Evolutionary conservation across 306 rosid species (phyloP).

Genomic region (Vachellia pachyceras): DNA sequence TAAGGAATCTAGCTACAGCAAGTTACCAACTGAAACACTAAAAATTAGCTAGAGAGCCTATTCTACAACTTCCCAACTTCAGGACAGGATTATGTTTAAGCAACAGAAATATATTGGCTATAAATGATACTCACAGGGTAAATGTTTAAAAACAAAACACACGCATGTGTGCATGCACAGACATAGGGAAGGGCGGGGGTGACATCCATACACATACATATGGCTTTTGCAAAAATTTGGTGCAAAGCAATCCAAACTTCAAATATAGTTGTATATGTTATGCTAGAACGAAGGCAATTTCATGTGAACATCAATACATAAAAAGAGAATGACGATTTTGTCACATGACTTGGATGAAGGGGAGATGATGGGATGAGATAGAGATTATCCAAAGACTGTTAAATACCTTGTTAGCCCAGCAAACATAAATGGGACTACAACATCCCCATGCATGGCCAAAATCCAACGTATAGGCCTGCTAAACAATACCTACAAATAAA

Average conservation of each 20-base stretch:
- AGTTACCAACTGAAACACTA: not conserved
- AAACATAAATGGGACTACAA: slow-evolving; percentile 78
- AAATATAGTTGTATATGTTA: not conserved
- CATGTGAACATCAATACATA: not conserved
- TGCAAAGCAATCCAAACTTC: slow-evolving; percentile 10
- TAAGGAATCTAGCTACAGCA: slow-evolving; percentile 1
- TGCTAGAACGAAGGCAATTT: slow-evolving; percentile 7
- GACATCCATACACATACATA: not conserved
- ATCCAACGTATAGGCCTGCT: slow-evolving; percentile 97
- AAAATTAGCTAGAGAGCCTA: not conserved
- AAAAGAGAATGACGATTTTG: not conserved
- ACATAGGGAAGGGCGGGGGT: not conserved
- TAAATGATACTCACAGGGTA: not conserved
- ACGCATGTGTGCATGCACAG: not conserved
- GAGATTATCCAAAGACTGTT: slow-evolving; percentile 10
- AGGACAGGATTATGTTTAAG: not conserved
- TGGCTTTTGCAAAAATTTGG: not conserved
- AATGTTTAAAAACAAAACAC: not conserved
- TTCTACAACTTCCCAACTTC: not conserved
- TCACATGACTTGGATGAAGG: slow-evolving; percentile 3
- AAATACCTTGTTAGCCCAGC: slow-evolving; percentile 83
- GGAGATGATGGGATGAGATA: slow-evolving; percentile 2
- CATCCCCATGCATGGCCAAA: slow-evolving; percentile 86
- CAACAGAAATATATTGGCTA: not conserved
- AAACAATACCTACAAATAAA: slow-evolving; percentile 72